Evolutionary conservation across 2,329 filamentous ascomycete genomes (phyloP), one percentile per base, ranked within the genome.

Genomic region (Raffaelea ambrosiae): DNA sequence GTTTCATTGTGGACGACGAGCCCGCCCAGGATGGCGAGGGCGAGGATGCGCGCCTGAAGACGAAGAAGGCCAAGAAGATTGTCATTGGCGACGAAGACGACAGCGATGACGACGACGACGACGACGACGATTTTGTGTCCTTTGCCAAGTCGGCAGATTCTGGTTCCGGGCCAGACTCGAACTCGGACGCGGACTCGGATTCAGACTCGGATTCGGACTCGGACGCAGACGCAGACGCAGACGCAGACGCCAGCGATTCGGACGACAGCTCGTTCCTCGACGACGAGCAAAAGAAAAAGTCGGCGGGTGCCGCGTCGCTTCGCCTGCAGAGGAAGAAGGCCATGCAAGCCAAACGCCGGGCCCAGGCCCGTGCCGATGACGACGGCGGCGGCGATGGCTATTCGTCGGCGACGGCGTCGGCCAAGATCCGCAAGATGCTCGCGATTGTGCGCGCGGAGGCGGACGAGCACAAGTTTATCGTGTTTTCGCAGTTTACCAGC

Each of bases 401-500:
- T 21, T 29, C 26, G 7, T 29, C 13, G 26, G 7, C 9, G 31
- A 70, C 79, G 22, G 76, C 81, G 2, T 98, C 93, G 0, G 91
- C 93, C 57, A 98, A 98, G 70, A 94, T 98, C 59, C 83, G 85
- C 40, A 83, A 93, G 57, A 76, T 97, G 19, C 77, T 95, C 59
- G 74, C 81, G 51, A 86, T 98, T 45, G 77, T 98, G 9, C 77
- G 82, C 54, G 79, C 79, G 40, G 93, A 98, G 64, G 82, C 83
- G 0, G 70, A 75, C 2, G 74, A 88, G 51, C 88, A 95, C 74
- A 98, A 98, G 63, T 95, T 95, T 61, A 98, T 98, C 59, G 89
- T 98, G 54, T 98, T 98, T 67, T 95, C 89, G 2, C 88, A 97
- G 59, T 98, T 98, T 67, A 98, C 93, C 0, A 93, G 88, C 1